Evolutionary conservation across 2,329 filamentous ascomycete species (phyloP).

Genomic region (Venturia asperata): DNA sequence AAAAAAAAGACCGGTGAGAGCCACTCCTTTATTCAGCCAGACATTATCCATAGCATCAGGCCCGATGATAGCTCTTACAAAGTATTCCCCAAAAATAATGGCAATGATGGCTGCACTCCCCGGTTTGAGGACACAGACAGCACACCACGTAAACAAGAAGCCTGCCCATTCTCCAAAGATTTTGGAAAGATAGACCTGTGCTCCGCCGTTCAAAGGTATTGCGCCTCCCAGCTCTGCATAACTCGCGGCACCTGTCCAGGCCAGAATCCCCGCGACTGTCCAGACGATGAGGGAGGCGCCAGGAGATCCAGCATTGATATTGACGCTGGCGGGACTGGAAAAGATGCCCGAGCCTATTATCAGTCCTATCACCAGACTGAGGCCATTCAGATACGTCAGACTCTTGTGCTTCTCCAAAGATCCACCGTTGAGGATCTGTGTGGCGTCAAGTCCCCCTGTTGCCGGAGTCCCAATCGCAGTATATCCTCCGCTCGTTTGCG

Average conservation of each 20-base stretch:
- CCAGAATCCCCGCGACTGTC: conserved; percentile 81
- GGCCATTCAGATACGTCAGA: conserved; percentile 85
- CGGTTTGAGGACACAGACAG: conserved; percentile 88
- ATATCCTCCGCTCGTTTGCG: conserved; percentile 70
- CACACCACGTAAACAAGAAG: conserved; percentile 95
- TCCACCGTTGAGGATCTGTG: conserved; percentile 59
- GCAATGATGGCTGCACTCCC: conserved; percentile 89
- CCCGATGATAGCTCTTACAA: conserved; percentile 80
- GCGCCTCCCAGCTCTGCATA: conserved; percentile 94
- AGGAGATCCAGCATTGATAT: conserved; percentile 81
- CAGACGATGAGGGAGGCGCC: conserved; percentile 88
- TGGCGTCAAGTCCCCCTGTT: conserved; percentile 46
- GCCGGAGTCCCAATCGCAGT: conserved; percentile 76
- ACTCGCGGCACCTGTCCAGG: conserved; percentile 92
- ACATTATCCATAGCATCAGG: conserved; percentile 74
- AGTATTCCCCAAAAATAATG: conserved; percentile 96
- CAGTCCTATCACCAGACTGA: conserved; percentile 83
- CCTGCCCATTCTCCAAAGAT: conserved; percentile 91
- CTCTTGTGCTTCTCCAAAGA: conserved; percentile 93
- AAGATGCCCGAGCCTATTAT: conserved; percentile 98
- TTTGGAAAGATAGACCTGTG: conserved; percentile 90
- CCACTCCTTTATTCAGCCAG: conserved; percentile 88
- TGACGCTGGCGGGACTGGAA: conserved; percentile 88
- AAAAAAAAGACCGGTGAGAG: conserved; percentile 63
- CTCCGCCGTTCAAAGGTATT: conserved; percentile 89